Conservation (phyloP, 768 basidiomycete genomes). For the Harrya chromipes region DNA sequence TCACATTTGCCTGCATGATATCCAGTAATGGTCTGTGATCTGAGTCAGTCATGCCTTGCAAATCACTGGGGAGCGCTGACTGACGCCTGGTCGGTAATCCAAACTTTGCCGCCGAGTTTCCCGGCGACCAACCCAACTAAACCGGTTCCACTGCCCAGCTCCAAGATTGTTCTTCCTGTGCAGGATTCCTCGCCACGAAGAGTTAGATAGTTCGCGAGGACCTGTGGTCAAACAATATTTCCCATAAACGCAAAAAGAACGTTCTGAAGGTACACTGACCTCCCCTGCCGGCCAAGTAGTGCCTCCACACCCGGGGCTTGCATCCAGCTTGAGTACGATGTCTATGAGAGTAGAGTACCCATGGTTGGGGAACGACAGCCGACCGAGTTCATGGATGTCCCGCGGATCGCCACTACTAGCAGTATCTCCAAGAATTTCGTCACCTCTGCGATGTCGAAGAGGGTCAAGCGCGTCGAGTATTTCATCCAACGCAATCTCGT, state of each 20-base stretch:
- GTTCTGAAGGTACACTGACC: conserved; percentile 41
- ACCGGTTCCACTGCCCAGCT: conserved; percentile 90
- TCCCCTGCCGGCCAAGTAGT: conserved; percentile 92
- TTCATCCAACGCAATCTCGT: conserved; percentile 50
- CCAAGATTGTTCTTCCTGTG: conserved; percentile 58
- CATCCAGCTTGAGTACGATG: conserved; percentile 62
- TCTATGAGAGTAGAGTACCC: conserved; percentile 7
- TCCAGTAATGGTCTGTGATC: conserved; percentile 62
- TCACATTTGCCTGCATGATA: conserved; percentile 76
- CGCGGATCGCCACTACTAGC: conserved; percentile 18
- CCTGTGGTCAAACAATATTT: conserved; percentile 40
- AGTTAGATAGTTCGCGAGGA: conserved; percentile 73
- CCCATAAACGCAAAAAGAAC: background rate
- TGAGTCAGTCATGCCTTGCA: conserved; percentile 9
- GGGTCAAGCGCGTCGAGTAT: conserved; percentile 54
- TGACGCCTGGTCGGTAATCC: conserved; percentile 90
- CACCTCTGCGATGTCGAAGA: conserved; percentile 55
- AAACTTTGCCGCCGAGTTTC: conserved; percentile 62
- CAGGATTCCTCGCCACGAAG: conserved; percentile 51
- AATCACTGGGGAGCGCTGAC: conserved; percentile 33
- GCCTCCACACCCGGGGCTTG: conserved; percentile 87
- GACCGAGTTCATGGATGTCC: conserved; percentile 44
- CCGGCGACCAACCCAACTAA: conserved; percentile 86
- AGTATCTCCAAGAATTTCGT: conserved; percentile 32
- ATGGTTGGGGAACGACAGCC: conserved; percentile 36